Percentiles rank a stretch among this genome's conserved stretches.
Evolutionary conservation across 2,329 filamentous ascomycete species (phyloP).

Genomic region (Bertia moriformis): DNA sequence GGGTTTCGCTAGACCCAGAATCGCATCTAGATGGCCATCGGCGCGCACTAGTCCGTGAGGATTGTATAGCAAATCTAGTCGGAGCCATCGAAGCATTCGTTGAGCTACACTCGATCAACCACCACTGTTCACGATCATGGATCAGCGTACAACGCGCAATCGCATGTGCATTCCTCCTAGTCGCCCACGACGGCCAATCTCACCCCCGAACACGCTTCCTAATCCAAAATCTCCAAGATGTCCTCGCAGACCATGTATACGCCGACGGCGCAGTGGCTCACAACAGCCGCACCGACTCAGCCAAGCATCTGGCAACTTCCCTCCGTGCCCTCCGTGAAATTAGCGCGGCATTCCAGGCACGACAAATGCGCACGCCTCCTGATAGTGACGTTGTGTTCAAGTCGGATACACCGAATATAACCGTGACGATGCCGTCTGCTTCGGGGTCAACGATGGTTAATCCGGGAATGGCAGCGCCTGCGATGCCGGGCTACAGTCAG

Average conservation of each 20-base stretch:
- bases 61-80: not conserved
- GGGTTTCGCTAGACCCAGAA: conserved; percentile 8
- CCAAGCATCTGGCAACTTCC: not conserved
- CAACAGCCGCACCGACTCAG: not conserved
- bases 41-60: not conserved
- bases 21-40: not conserved
- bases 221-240: not conserved
- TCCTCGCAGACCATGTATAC: conserved; percentile 1
- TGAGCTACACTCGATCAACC: not conserved
- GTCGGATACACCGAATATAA: not conserved
- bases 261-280: not conserved
- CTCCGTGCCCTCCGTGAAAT: not conserved
- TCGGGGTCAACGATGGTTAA: not conserved
- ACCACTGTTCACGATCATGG: not conserved
- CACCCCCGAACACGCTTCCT: not conserved
- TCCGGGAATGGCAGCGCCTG: not conserved
- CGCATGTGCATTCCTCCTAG: not conserved
- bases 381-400: no score
- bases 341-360: not conserved
- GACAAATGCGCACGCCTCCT: not conserved
- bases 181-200: not conserved
- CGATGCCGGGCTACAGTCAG: not conserved
- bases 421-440: not conserved
- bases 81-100: not conserved
- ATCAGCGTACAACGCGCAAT: not conserved